Percentiles rank a stretch among this genome's conserved stretches.
These are phyloP conservation scores for Ophiostoma sp. DNA, from an alignment of 2,329 filamentous ascomycete species.

Conservation along the genomic window DNA sequence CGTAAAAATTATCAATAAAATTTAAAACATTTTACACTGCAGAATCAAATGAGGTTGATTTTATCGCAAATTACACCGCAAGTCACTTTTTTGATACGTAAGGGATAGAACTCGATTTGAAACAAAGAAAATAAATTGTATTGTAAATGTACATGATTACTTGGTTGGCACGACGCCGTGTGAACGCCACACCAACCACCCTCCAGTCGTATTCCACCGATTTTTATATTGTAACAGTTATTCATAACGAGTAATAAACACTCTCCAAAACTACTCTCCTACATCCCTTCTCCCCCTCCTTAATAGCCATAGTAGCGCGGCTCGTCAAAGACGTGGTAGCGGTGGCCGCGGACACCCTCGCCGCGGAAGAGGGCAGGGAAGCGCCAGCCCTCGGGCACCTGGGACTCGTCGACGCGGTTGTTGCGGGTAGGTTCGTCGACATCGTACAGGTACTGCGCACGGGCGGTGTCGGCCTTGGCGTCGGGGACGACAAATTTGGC, in stretches of 20 bases:
- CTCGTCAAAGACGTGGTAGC: constrained; percentile 94
- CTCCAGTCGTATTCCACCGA: not conserved
- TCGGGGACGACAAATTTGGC: constrained; percentile 86
- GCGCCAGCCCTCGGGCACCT: constrained; percentile 73
- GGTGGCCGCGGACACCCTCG: constrained; percentile 81
- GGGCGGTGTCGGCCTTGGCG: constrained; percentile 39
- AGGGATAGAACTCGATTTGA: not conserved
- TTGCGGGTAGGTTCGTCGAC: constrained; percentile 57
- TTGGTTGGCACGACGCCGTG: not conserved
- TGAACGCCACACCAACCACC: not conserved
- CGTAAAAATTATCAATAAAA: too few species aligned
- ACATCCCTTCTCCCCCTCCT: not conserved
- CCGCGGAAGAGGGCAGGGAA: constrained; percentile 87
- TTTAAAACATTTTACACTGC: too few species aligned
- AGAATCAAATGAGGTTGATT: too few species aligned
- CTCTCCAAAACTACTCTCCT: not conserved
- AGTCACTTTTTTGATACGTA: too few species aligned
- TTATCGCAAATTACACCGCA: too few species aligned
- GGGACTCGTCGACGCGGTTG: constrained; percentile 62
- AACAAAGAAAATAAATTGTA: not conserved
- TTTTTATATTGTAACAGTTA: not conserved
- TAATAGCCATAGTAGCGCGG: constrained; percentile 67
- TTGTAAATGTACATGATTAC: constrained; percentile 2
- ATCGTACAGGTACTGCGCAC: constrained; percentile 51
- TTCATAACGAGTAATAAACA: not conserved